Evolutionary conservation across 805 yeast genomes (phyloP).

Genomic region (Metschnikowia aberdeeniae): DNA sequence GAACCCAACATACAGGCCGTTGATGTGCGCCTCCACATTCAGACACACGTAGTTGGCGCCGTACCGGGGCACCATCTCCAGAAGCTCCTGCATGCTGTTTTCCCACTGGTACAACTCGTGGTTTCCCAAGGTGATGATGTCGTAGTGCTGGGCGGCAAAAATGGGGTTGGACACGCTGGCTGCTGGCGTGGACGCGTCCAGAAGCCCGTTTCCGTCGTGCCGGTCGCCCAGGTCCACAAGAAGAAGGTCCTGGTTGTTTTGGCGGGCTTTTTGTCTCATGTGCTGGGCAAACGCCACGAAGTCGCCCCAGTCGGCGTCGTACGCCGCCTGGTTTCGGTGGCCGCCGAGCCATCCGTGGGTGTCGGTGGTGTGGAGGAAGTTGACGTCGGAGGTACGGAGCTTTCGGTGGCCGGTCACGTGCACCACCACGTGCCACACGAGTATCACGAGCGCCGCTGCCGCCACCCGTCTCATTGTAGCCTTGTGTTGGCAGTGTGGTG

Average conservation of each 20-base stretch:
- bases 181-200: conserved; percentile 73
- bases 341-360: conserved; percentile 98
- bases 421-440: neutral
- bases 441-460: neutral
- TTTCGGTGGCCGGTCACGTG: neutral
- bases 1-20: conserved; percentile 42
- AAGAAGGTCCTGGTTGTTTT: conserved; percentile 56
- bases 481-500: neutral
- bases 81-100: conserved; percentile 62
- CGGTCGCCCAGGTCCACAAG: conserved; percentile 88
- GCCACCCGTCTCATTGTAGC: neutral
- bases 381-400: conserved; percentile 46
- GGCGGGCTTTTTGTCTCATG: conserved; percentile 43
- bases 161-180: conserved; percentile 62
- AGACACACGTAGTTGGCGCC: conserved; percentile 66
- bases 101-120: conserved; percentile 79
- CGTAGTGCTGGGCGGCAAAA: conserved; percentile 64
- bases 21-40: conserved; percentile 53
- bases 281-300: conserved; percentile 63
- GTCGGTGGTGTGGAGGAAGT: conserved; percentile 92
- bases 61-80: conserved; percentile 52
- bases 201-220: conserved; percentile 90
- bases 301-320: conserved; percentile 91
- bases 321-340: conserved; percentile 72
- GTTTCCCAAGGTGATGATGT: conserved; percentile 80